phyloP scores from a whole-genome alignment of 805 yeast genomes.

The Cyberlindnera mississippiensis region DNA sequence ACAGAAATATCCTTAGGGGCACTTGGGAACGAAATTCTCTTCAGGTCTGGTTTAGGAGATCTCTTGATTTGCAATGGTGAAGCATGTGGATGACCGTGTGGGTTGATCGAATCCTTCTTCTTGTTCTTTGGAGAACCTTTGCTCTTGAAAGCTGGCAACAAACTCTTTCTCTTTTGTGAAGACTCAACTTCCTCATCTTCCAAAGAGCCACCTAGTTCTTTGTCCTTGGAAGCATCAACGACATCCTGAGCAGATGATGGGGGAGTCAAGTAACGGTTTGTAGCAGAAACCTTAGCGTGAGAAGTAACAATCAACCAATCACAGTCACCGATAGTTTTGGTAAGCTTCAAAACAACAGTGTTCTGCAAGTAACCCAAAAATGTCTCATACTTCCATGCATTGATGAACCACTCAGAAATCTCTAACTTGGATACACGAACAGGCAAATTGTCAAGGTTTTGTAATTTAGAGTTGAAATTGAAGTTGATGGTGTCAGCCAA shows the following conservation, averaged over 20 bases:
- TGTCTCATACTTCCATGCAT: constrained; percentile 38
- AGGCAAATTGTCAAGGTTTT: constrained; percentile 24
- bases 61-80: constrained; percentile 10
- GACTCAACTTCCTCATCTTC: constrained; percentile 9
- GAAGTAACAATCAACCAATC: constrained; percentile 36
- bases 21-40: constrained; percentile 24
- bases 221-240: constrained; percentile 17
- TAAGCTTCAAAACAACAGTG: constrained; percentile 34
- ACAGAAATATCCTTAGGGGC: constrained; percentile 19
- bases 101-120: neutral
- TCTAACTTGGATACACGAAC: constrained; percentile 34
- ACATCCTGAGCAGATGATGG: constrained; percentile 20
- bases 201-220: constrained; percentile 16
- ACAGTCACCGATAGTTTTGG: constrained; percentile 36
- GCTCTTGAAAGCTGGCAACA: constrained; percentile 10
- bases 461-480: constrained; percentile 27
- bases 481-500: constrained; percentile 29
- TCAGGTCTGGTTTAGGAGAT: constrained; percentile 15
- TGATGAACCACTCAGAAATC: constrained; percentile 37
- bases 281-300: constrained; percentile 29
- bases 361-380: constrained; percentile 33
- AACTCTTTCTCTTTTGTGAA: constrained; percentile 11
- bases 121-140: constrained; percentile 2
- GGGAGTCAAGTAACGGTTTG: constrained; percentile 28
- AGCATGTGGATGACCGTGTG: constrained; percentile 14